Percentiles rank a stretch among this genome's conserved stretches.
Conservation (phyloP, 2,329 filamentous ascomycete species). For the Apiospora koreana region DNA sequence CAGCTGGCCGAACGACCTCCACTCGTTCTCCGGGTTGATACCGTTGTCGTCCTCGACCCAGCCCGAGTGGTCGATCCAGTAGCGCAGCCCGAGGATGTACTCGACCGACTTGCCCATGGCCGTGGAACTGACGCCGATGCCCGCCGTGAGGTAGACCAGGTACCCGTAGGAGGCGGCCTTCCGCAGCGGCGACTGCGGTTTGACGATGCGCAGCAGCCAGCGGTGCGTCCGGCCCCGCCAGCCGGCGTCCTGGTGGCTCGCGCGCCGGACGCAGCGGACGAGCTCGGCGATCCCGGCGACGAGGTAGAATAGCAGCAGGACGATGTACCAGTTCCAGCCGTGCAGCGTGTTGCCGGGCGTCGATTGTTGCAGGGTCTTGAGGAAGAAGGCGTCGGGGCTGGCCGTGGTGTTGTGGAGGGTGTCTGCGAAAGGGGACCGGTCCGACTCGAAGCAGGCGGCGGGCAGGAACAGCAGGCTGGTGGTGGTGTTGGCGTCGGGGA, state of each 20-base stretch:
- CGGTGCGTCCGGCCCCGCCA: slow-evolving; percentile 18
- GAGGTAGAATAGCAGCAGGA: slow-evolving; percentile 27
- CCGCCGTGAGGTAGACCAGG: slow-evolving; percentile 23
- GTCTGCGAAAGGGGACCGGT: slow-evolving; percentile 7
- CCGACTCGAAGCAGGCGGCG: slow-evolving; percentile 34
- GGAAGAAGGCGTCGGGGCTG: slow-evolving; percentile 21
- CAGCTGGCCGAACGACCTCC: slow-evolving; percentile 35
- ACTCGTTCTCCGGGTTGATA: slow-evolving; percentile 33
- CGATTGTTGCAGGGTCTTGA: slow-evolving; percentile 16
- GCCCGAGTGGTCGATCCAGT: slow-evolving; percentile 27
- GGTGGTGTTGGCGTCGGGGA: slow-evolving; percentile 24
- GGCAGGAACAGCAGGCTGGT: slow-evolving; percentile 29
- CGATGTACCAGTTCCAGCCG: slow-evolving; percentile 27
- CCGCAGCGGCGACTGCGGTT: slow-evolving; percentile 14
- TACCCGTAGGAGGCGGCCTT: slow-evolving; percentile 18
- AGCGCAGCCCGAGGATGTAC: slow-evolving; percentile 30
- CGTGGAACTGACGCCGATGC: slow-evolving; percentile 26
- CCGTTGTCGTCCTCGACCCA: slow-evolving; percentile 23
- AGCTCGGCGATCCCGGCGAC: slow-evolving; percentile 25
- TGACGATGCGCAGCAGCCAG: slow-evolving; percentile 13
- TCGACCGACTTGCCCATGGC: slow-evolving; percentile 21
- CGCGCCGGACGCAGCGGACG: slow-evolving; percentile 23
- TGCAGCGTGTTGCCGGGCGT: slow-evolving; percentile 25
- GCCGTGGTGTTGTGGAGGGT: slow-evolving; percentile 20
- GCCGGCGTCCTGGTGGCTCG: slow-evolving; percentile 17